Base-by-base conservation (phyloP, 148 eudicot genomes). In the Heliosperma pusillum region DNA sequence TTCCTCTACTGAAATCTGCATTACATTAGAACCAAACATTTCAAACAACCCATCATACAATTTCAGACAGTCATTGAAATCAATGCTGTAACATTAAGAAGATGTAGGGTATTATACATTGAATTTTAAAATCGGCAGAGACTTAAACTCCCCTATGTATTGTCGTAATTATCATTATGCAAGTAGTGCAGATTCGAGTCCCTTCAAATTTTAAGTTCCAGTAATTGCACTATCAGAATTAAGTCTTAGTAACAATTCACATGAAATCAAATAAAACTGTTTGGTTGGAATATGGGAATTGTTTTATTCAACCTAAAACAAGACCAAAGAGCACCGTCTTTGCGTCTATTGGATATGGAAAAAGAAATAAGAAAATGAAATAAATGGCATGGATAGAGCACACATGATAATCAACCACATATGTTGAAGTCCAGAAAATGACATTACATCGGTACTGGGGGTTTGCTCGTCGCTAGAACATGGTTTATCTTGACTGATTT, bases 381-480 rank as follows among this genome's bases (percentile, higher is more conserved):
- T 45, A 24, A 65, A 12, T 47, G 10, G 56, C 22, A 27, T 33
- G 7, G 8, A 66, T 56, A 20, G 10, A 12, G 29, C 62, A 40
- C 44, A 69, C 2, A 21, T 5, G 29, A 13, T 33, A 26, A 17
- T 33, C 69, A 72, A 58, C 66, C 36, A 65, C n/a, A 66, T 66
- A 52, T 25, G 53, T 6, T 15, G n/a, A 17, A 16, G 7, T 13
- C 2, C 10, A 50, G 36, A 20, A 71, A 40, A 40, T 4, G 30
- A 8, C 33, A 78, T 80, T 79, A 84, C 90, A 82, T 65, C 77
- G 52, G 68, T 68, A 26, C 57, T 56, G 26, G 57, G 70, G 58
- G 19, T 78, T 70, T 74, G 76, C 56, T 72, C 84, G 68, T 76
- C 50, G 59, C 75, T 74, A 63, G 78, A 66, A 50, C 73, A 72